Conservation (phyloP, 257 asterid genomes). For the Coffea canephora region DNA sequence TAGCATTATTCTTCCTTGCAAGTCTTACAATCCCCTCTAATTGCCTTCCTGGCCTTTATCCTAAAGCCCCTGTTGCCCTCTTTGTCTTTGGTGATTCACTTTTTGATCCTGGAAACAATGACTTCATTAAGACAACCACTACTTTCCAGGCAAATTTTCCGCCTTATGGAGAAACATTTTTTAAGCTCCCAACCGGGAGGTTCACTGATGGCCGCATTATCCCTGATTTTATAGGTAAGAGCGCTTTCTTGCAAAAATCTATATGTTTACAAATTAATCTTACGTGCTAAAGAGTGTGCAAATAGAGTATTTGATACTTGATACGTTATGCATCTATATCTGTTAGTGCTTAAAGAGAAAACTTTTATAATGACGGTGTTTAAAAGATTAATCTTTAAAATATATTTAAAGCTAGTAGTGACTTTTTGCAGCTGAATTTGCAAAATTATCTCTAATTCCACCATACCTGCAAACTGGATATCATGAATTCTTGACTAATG, state of each 20-base stretch:
- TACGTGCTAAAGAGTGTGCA: too few relatives aligned
- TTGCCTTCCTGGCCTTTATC: conserved; percentile 1
- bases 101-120: conserved; percentile 67
- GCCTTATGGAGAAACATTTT: conserved; percentile 60
- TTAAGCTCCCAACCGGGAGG: conserved; percentile 58
- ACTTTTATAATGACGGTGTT: too few relatives aligned
- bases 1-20: not conserved
- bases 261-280: not conserved
- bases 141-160: conserved; percentile 57
- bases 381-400: too few relatives aligned
- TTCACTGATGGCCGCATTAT: conserved; percentile 69
- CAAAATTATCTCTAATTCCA: conserved; percentile 41
- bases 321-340: not conserved
- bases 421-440: conserved; percentile 48
- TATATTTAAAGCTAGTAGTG: not conserved
- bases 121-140: conserved; percentile 60
- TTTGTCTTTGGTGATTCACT: conserved; percentile 63
- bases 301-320: not conserved
- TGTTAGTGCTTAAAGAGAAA: too few relatives aligned
- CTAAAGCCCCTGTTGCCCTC: conserved; percentile 10
- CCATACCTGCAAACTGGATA: conserved; percentile 40
- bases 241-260: not conserved
- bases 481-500: conserved; percentile 25
- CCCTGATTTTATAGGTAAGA: conserved; percentile 52
- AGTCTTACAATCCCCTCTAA: not conserved